Conservation (phyloP, 345 rosid species). For the Geranium brycei region DNA sequence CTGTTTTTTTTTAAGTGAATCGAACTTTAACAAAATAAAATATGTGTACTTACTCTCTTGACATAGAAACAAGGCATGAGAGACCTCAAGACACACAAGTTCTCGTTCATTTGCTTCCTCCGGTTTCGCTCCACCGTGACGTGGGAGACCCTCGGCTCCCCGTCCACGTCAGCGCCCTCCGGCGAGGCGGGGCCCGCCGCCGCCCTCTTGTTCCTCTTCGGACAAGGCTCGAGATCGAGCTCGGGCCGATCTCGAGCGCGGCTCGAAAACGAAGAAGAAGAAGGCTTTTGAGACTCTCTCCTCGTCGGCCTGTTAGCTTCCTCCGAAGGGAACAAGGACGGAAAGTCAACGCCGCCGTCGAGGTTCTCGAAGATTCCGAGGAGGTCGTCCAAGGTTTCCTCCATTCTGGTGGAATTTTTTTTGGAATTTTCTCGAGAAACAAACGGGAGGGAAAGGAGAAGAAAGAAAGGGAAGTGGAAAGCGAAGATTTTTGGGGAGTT, state of each 20-base stretch:
- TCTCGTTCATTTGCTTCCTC: constrained; percentile 96
- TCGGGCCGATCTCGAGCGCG: constrained; percentile 21
- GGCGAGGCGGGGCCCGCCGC: neutral
- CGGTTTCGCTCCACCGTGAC: constrained; percentile 93
- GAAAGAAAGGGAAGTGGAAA: too few relatives aligned
- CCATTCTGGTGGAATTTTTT: neutral
- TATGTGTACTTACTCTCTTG: constrained; percentile 52
- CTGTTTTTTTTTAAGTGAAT: too few relatives aligned
- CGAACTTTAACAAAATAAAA: neutral
- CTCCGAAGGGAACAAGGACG: constrained; percentile 27
- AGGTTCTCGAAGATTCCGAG: constrained; percentile 68
- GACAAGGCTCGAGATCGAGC: neutral
- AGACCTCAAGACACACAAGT: constrained; percentile 66
- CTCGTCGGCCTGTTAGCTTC: constrained; percentile 14
- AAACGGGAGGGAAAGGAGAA: too few relatives aligned
- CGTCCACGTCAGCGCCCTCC: constrained; percentile 23
- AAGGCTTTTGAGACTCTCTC: constrained; percentile 13
- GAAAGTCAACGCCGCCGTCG: constrained; percentile 40
- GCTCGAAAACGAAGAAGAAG: constrained; percentile 17
- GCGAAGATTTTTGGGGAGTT: neutral
- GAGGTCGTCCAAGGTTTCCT: constrained; percentile 35
- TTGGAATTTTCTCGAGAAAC: neutral
- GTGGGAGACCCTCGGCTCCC: constrained; percentile 64
- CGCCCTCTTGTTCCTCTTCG: neutral
- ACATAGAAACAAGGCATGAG: constrained; percentile 98